A percentile compares a stretch with the other conserved stretches of the same genome.
phyloP scores from a whole-genome alignment of 208 protist species.

The Trypanosoma grayi region DNA sequence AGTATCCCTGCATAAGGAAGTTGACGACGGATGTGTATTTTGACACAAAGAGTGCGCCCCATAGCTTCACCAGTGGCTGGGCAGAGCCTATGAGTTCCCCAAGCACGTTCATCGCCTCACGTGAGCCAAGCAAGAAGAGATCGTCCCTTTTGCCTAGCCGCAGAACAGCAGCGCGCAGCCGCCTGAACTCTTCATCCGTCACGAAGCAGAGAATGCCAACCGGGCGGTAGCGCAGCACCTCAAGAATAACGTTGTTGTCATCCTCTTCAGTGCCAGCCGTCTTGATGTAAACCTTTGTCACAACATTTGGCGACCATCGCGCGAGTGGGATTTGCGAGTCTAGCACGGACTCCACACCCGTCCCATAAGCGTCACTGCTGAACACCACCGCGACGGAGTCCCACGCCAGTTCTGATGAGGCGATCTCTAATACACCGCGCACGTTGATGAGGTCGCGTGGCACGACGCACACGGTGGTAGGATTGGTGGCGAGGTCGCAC shows the following conservation, averaged over 20 bases:
- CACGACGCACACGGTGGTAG: conserved; percentile 71
- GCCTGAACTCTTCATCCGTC: conserved; percentile 43
- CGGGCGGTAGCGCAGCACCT: conserved; percentile 42
- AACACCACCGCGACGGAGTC: conserved; percentile 65
- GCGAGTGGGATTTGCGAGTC: conserved; percentile 41
- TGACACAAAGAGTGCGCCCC: conserved; percentile 73
- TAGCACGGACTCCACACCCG: conserved; percentile 42
- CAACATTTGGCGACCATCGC: conserved; percentile 54
- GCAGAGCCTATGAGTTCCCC: conserved; percentile 30
- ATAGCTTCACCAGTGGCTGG: conserved; percentile 26
- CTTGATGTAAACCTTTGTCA: conserved; percentile 64
- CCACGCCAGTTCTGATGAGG: conserved; percentile 64
- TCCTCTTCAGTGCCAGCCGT: conserved; percentile 25
- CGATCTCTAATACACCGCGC: conserved; percentile 61
- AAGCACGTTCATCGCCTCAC: conserved; percentile 61
- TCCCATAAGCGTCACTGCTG: conserved; percentile 63
- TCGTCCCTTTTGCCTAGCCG: conserved; percentile 31
- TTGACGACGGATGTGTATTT: conserved; percentile 42
- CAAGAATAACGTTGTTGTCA: conserved; percentile 52
- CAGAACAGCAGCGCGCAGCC: conserved; percentile 40
- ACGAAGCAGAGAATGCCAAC: conserved; percentile 68
- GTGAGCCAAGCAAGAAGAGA: conserved; percentile 68
- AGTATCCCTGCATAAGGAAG: conserved; percentile 40
- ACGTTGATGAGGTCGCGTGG: conserved; percentile 70
- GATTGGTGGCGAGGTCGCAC: conserved; percentile 60